Conservation (phyloP, 139 green algal species). For the Protoeuglena noctilucae region DNA sequence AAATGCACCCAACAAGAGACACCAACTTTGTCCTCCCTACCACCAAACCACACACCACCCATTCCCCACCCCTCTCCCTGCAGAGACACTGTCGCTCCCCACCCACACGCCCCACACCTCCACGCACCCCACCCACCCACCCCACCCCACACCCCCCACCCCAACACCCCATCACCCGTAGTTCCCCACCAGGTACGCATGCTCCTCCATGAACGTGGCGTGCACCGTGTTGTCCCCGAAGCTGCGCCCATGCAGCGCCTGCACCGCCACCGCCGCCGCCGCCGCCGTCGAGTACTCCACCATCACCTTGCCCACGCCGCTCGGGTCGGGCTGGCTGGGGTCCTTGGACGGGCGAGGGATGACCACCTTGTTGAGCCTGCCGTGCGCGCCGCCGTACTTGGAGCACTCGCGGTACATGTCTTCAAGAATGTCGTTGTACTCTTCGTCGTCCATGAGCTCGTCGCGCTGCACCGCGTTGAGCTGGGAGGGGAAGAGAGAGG, state of each 20-base stretch:
- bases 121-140: too few species aligned
- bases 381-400: constrained; percentile 29
- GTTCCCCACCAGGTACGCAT: constrained; percentile 20
- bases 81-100: too few species aligned
- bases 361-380: constrained; percentile 23
- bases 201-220: constrained; percentile 50
- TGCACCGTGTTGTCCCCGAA: constrained; percentile 66
- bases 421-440: constrained; percentile 85
- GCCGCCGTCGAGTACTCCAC: constrained; percentile 56
- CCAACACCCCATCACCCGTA: too few species aligned
- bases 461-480: constrained; percentile 56
- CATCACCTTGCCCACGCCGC: constrained; percentile 58
- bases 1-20: too few species aligned
- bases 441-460: constrained; percentile 69
- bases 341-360: constrained; percentile 35
- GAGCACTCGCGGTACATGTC: constrained; percentile 58
- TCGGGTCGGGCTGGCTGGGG: constrained; percentile 13
- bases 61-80: too few species aligned
- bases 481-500: constrained; percentile 4
- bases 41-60: too few species aligned
- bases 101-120: too few species aligned
- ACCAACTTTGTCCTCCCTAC: too few species aligned
- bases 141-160: too few species aligned
- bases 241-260: constrained; percentile 63
- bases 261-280: constrained; percentile 35